Evolutionary conservation across 805 yeast species (phyloP).

Genomic region (Candida sphagnicola): DNA sequence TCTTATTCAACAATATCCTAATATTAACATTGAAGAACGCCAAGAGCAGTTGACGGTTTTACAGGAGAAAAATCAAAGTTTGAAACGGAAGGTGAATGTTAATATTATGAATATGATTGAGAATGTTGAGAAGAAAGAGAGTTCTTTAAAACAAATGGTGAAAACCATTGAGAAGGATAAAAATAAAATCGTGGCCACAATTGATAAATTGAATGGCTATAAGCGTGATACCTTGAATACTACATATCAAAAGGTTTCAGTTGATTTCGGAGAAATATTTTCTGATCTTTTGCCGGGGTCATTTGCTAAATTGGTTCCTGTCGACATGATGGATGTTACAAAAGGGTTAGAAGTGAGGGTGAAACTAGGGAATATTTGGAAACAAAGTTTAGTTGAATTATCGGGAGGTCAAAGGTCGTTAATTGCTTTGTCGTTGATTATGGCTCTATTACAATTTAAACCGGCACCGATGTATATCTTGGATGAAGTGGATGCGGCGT

Average conservation of each 20-base stretch:
- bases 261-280: conserved; percentile 87
- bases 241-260: conserved; percentile 84
- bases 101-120: conserved; percentile 91
- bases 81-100: conserved; percentile 79
- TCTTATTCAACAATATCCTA: conserved; percentile 58
- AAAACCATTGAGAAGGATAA: conserved; percentile 86
- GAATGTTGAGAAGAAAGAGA: conserved; percentile 84
- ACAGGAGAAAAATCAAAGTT: conserved; percentile 54
- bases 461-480: conserved; percentile 99
- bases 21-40: conserved; percentile 60
- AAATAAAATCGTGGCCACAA: conserved; percentile 83
- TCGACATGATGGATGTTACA: conserved; percentile 76
- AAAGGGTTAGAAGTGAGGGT: conserved; percentile 90
- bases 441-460: conserved; percentile 88
- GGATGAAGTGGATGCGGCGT: conserved; percentile 98
- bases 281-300: conserved; percentile 85
- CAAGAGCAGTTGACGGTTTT: conserved; percentile 54
- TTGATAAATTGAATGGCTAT: conserved; percentile 76
- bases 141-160: conserved; percentile 72
- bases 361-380: conserved; percentile 89
- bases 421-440: conserved; percentile 85
- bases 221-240: conserved; percentile 76
- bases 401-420: conserved; percentile 97
- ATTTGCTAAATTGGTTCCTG: conserved; percentile 82
- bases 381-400: conserved; percentile 87